Conservation (phyloP, 257 asterid genomes). For the Coffea canephora region DNA sequence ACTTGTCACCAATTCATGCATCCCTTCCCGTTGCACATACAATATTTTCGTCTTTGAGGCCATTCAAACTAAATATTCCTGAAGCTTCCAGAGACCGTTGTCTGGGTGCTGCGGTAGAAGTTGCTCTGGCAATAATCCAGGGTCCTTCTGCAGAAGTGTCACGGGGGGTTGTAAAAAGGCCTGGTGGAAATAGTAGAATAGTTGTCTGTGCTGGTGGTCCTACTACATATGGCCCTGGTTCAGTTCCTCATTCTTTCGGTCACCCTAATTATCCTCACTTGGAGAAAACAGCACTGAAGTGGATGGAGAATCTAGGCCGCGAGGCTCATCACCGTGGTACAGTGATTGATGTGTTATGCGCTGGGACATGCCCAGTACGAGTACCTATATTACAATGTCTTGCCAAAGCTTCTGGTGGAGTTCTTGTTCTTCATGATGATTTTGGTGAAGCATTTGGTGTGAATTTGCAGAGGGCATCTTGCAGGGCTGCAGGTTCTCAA, state of each 20-base stretch:
- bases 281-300: constrained; percentile 75
- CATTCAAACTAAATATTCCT: constrained; percentile 63
- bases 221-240: constrained; percentile 86
- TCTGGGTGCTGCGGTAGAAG: constrained; percentile 90
- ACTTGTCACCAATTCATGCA: constrained; percentile 78
- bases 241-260: constrained; percentile 71
- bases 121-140: constrained; percentile 79
- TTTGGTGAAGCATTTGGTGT: constrained; percentile 99
- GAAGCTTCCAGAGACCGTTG: constrained; percentile 93
- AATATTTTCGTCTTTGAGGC: constrained; percentile 74
- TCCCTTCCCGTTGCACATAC: constrained; percentile 86
- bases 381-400: constrained; percentile 80
- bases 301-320: constrained; percentile 83
- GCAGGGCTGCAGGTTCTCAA: constrained; percentile 85
- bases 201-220: constrained; percentile 95
- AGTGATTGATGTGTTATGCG: constrained; percentile 80
- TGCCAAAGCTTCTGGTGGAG: constrained; percentile 89
- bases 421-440: constrained; percentile 81
- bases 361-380: constrained; percentile 93
- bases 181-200: constrained; percentile 89
- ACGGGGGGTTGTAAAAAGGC: constrained; percentile 73
- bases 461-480: constrained; percentile 91
- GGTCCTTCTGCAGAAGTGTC: constrained; percentile 95
- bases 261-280: constrained; percentile 83
- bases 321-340: constrained; percentile 66